phyloP scores from a whole-genome alignment of 2,329 filamentous ascomycete genomes.

The Pezicula radicicola region DNA sequence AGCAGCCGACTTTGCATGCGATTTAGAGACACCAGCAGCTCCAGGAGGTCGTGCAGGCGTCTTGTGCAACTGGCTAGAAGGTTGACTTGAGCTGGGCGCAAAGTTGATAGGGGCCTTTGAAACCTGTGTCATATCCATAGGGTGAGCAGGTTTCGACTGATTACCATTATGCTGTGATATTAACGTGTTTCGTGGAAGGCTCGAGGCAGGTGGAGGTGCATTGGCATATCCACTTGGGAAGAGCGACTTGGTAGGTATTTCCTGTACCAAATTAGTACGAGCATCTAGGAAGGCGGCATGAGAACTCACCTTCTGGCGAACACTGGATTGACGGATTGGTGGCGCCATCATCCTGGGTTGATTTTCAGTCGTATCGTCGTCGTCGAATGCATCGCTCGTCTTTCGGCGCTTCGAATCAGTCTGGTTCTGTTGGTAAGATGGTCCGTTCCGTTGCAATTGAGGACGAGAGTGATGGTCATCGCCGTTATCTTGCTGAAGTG shows the following conservation, averaged over 20 bases:
- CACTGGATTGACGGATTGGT: constrained; percentile 77
- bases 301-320: constrained; percentile 38
- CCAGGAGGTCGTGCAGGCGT: constrained; percentile 60
- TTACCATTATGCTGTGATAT: constrained; percentile 63
- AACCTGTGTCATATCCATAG: constrained; percentile 81
- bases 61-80: constrained; percentile 56
- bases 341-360: constrained; percentile 72
- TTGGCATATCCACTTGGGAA: constrained; percentile 61
- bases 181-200: constrained; percentile 53
- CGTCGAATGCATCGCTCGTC: constrained; percentile 65
- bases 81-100: constrained; percentile 63
- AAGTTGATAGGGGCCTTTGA: constrained; percentile 90
- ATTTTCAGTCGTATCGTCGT: constrained; percentile 59
- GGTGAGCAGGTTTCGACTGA: constrained; percentile 61
- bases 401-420: constrained; percentile 67
- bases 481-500: constrained; percentile 61
- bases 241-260: constrained; percentile 55
- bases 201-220: constrained; percentile 42
- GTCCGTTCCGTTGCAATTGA: constrained; percentile 51
- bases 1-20: constrained; percentile 48
- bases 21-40: constrained; percentile 24
- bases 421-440: constrained; percentile 67
- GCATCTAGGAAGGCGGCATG: constrained; percentile 31
- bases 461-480: constrained; percentile 44
- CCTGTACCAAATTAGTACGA: constrained; percentile 44